Evolutionary conservation across 805 yeast genomes (phyloP).

Genomic region (Nakazawaea holstii): DNA sequence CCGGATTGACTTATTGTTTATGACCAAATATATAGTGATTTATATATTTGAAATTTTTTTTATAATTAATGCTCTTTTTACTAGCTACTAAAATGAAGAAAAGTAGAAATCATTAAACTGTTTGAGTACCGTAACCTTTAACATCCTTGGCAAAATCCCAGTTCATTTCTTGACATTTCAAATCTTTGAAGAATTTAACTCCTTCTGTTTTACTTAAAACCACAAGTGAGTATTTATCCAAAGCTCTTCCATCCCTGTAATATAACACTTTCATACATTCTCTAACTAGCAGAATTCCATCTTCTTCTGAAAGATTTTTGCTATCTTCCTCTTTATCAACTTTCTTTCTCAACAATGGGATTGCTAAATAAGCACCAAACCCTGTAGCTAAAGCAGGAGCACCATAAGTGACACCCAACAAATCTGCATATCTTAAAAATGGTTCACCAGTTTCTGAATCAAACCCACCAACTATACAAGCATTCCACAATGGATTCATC

Average conservation of each 20-base stretch:
- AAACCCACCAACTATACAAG: conserved; percentile 84
- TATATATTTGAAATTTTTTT: not conserved
- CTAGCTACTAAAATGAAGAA: not conserved
- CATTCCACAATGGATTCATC: conserved; percentile 96
- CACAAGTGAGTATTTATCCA: conserved; percentile 79
- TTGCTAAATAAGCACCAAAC: conserved; percentile 90
- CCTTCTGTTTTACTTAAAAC: conserved; percentile 62
- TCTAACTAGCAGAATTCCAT: conserved; percentile 71
- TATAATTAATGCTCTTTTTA: too few species aligned
- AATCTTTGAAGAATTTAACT: conserved; percentile 49
- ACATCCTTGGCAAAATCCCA: conserved; percentile 91
- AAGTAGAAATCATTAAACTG: conserved; percentile 22
- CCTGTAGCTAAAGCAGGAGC: conserved; percentile 94
- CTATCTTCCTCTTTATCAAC: conserved; percentile 78
- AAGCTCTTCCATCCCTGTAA: conserved; percentile 93
- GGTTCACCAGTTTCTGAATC: conserved; percentile 60
- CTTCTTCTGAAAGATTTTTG: conserved; percentile 58
- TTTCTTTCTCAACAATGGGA: conserved; percentile 82
- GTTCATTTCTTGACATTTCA: conserved; percentile 67
- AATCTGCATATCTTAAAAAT: conserved; percentile 79
- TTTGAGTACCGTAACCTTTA: conserved; percentile 83
- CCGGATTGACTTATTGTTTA: conserved; percentile 42
- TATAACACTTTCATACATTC: conserved; percentile 92
- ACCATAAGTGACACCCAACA: conserved; percentile 85
- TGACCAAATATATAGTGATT: not conserved